Conservation (phyloP, 2,329 filamentous ascomycete genomes). For the Penicillium brasilianum region DNA sequence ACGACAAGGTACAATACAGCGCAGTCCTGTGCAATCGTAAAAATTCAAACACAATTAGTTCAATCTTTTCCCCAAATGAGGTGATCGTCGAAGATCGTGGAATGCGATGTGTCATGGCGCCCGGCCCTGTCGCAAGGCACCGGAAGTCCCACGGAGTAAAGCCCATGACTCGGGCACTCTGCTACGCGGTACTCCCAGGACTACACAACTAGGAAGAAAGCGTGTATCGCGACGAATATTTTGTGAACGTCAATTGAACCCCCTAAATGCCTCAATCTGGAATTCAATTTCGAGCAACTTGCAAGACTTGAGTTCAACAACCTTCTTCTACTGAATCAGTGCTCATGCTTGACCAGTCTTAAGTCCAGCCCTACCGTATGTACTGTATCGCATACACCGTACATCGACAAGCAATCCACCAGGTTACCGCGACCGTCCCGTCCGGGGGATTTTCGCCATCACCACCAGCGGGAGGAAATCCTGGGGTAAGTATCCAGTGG, state of each 20-base stretch:
- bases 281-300: no score
- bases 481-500: constrained; percentile 3
- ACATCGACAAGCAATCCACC: neutral
- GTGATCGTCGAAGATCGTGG: constrained; percentile 28
- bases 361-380: constrained; percentile 17
- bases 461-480: neutral
- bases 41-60: neutral
- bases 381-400: neutral
- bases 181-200: neutral
- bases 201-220: neutral
- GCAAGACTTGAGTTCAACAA: no score
- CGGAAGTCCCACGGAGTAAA: constrained; percentile 7
- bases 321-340: neutral
- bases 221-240: neutral
- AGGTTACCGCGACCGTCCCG: constrained; percentile 1
- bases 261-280: constrained; percentile 27
- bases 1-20: neutral
- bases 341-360: neutral
- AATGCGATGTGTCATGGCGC: constrained; percentile 33
- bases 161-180: no score
- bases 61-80: constrained; percentile 15
- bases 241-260: neutral
- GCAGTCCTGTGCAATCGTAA: neutral
- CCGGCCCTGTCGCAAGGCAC: neutral
- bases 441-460: constrained; percentile 33